Base-by-base conservation (phyloP, 805 yeast species). In the Schwanniomyces vanrijiae region DNA sequence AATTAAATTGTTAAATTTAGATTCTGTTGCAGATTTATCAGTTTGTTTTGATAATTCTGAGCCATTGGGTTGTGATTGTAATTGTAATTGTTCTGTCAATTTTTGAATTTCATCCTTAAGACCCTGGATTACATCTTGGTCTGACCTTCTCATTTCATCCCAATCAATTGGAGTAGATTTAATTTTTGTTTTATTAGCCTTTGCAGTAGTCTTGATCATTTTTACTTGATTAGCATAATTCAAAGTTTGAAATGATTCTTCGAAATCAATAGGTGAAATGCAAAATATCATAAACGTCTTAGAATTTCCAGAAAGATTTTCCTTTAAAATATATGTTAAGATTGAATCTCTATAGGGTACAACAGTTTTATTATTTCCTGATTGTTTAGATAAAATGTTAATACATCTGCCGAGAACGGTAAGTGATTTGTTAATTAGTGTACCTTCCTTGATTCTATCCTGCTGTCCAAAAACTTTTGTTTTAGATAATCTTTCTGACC, bases 221-320 rank as follows among this genome's bases (percentile, higher is more conserved):
- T 87, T 86, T 2, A 90, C 92, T 48, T 85, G 81, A 18, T 82
- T 84, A 1, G 96, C 95, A 61, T 88, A 88, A 50, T 90, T 71
- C 47, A 88, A 66, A 0, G 96, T 88, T 35, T 88, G 85, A 54
- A 83, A 62, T 0, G 90, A 83, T 56, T 88, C 96, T 18, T 87
- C 91, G 61, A 81, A 84, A 56, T 86, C 92, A 14, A 81, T 73
- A 0, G 96, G 95, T 0, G 95, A 83, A 0, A 90, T 74, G 61
- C 95, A 89, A 18, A 94, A 94, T n/a, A 90, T 78, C 86, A 90
- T 82, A 1, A 85, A 84, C 0, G 96, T 90, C 58, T 86, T 87
- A n/a, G 94, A 84, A 58, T 87, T 86, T 1, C 96, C 96, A 1
- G 94, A 90, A 31, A 89, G 67, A 49, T 81, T 82, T 54, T 87